Evolutionary conservation across 2,329 filamentous ascomycete genomes (phyloP), one percentile per base, ranked within the genome.

Genomic region (Aureobasidium leucospermi): DNA sequence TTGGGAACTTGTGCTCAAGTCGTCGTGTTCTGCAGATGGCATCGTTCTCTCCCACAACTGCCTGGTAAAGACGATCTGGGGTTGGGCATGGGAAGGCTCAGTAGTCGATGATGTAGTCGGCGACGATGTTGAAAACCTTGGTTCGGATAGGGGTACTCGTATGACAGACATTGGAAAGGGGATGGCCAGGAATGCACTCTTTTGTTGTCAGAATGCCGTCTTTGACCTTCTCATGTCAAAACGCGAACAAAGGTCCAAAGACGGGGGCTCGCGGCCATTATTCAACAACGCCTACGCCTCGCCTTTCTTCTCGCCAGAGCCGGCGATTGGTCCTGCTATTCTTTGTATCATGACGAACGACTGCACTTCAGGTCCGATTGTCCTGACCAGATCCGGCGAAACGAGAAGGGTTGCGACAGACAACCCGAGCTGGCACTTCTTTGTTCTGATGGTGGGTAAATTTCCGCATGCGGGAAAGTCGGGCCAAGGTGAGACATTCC

Each of bases 21-120:
- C 52, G 47, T 45, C 60, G 60, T 63, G 65, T 62, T 69, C 62
- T 61, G 58, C 62, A 57, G 49, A 67, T 62, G 68, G 66, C 69
- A 72, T 72, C 62, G 63, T 71, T 67, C 69, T 67, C 66, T 70
- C 68, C 69, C 69, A 71, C 65, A 71, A 65, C 58, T 72, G 68
- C 69, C 70, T 69, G 49, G 70, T 71, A 63, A 71, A 72, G 64
- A 70, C 63, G 64, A 71, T 67, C 53, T 63, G 60, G 16, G 62
- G 60, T 56, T 63, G 60, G 41, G 53, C 57, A 56, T 52, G 42
- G n/a, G 46, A 48, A 23, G 47, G 38, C 41, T 57, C 41, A 19
- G 49, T 29, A 41, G 45, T 49, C 29, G 49, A 46, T 51, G 45
- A 47, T 58, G 42, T 58, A 39, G 49, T 32, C 41, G 52, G 51